Percentiles rank a stretch among this genome's conserved stretches.
These are phyloP conservation scores for Rhodotorula graminis DNA, from an alignment of 768 basidiomycete species.

Conservation along the genomic window DNA sequence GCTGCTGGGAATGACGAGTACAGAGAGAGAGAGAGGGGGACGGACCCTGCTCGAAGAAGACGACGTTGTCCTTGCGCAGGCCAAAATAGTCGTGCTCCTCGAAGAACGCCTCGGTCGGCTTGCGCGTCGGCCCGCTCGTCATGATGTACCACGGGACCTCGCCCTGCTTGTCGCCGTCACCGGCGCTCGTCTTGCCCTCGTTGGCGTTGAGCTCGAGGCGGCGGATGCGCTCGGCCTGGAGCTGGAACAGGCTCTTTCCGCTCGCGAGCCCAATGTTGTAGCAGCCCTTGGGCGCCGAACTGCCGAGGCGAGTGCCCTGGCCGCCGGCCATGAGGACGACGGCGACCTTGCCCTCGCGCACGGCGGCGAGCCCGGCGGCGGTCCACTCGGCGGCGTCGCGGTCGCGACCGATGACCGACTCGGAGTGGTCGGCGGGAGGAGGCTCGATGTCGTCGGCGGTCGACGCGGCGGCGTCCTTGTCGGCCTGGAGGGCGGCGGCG, in stretches of 20 bases:
- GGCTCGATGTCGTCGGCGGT: constrained; percentile 63
- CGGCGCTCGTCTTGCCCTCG: no score
- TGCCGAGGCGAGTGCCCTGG: constrained; percentile 91
- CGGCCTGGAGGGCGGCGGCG: constrained; percentile 65
- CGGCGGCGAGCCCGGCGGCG: constrained; percentile 69
- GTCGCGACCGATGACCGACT: constrained; percentile 57
- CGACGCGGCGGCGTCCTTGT: constrained; percentile 53
- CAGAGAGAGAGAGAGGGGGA: neutral
- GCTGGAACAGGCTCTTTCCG: constrained; percentile 89
- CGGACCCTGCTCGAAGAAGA: constrained; percentile 95
- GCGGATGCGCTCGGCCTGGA: constrained; percentile 92
- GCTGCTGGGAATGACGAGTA: neutral
- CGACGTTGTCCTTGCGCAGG: constrained; percentile 67
- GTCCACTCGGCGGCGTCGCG: constrained; percentile 69
- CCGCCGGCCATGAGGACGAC: constrained; percentile 97
- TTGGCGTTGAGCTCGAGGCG: constrained; percentile 63
- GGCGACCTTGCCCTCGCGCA: constrained; percentile 77
- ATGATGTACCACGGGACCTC: constrained; percentile 94
- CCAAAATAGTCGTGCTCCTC: constrained; percentile 72
- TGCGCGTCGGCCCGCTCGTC: constrained; percentile 93
- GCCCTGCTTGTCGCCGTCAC: constrained; percentile 49
- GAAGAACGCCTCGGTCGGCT: constrained; percentile 81
- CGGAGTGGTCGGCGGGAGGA: constrained; percentile 69
- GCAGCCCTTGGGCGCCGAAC: constrained; percentile 89
- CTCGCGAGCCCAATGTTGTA: constrained; percentile 94